Conservation (phyloP, 2,329 filamentous ascomycete genomes). For the Aspergillus tubingensis region DNA sequence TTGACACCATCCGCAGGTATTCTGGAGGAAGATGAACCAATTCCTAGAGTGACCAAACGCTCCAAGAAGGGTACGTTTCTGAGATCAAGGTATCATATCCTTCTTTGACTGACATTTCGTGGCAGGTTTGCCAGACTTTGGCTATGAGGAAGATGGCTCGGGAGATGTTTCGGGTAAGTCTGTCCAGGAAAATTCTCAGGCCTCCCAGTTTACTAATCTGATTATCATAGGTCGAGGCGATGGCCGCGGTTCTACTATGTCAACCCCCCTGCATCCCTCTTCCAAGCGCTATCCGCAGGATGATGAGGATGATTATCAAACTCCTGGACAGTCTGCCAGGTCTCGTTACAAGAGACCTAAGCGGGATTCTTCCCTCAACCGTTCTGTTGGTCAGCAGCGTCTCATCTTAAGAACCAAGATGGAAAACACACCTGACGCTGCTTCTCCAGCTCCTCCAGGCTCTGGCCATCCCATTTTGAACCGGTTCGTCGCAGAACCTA, state of each 20-base stretch:
- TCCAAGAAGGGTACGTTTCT: conserved; percentile 43
- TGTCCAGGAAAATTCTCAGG: not conserved
- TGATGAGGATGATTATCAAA: conserved; percentile 46
- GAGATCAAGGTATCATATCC: conserved; percentile 7
- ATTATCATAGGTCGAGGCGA: conserved; percentile 20
- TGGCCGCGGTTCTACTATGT: conserved; percentile 33
- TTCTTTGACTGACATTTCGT: conserved; percentile 3
- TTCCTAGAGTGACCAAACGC: conserved; percentile 48
- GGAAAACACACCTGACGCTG: conserved; percentile 45
- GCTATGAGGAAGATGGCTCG: conserved; percentile 38
- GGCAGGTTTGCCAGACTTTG: conserved; percentile 25
- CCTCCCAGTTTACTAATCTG: not conserved
- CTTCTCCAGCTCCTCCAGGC: conserved; percentile 47
- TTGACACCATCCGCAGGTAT: conserved; percentile 38
- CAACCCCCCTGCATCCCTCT: conserved; percentile 43
- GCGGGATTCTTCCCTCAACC: conserved; percentile 39
- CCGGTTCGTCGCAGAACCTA: conserved; percentile 41
- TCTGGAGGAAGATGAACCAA: conserved; percentile 50
- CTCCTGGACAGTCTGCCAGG: conserved; percentile 38
- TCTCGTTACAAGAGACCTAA: conserved; percentile 44
- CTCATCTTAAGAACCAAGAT: conserved; percentile 48
- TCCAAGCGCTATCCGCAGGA: conserved; percentile 32
- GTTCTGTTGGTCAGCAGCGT: conserved; percentile 41
- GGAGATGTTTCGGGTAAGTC: conserved; percentile 29
- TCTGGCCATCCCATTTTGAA: conserved; percentile 45